Base-by-base conservation (phyloP, 2,329 filamentous ascomycete species). In the Colletotrichum eleusines region DNA sequence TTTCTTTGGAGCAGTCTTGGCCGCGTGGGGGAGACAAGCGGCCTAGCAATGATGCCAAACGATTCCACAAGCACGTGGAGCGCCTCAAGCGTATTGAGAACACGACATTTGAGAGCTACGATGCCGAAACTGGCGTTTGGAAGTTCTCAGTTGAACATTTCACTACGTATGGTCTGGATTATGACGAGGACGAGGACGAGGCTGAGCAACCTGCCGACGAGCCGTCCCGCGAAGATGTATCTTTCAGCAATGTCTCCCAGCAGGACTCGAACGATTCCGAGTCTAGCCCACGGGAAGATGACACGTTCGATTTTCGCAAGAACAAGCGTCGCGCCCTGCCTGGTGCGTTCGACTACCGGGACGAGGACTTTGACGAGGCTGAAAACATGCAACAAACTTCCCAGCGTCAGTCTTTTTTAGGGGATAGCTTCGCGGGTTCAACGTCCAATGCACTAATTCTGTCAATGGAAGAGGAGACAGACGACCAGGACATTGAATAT, bases 111-210 rank as follows among this genome's bases (percentile, higher is more conserved):
- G 86, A 95, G 75, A 86, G 87, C 76, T 99, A 98, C 80, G 88
- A 97, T 73, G 85, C 86, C 68, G 86, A 93, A 1, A 94, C 90
- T 63, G 96, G 95, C 63, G 88, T 93, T 57, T 99, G 97, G 97
- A 89, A 89, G 18, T 99, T 99, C 83, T 90, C 86, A 12, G 96
- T 99, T n/a, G 91, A 95, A 77, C 96, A 99, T 80, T 99, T 97
- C 80, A 98, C 95, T 1, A 97, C 94, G 1, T 99, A 99, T 78
- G 95, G 93, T 50, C 86, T 98, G 64, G 92, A 95, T 73, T 94
- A 93, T 50, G 93, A 94, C 54, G 91, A 94, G 35, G 91, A 93
- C 61, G 86, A 91, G 57, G 85, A 85, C 9, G 89, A 89, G 75
- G 84, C 86, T 72, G 81, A 69, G n/a, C 57, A 67, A 63, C 35